These are phyloP conservation scores for Dovyalis caffra DNA, from an alignment of 345 rosid species.

Conservation along the genomic window DNA sequence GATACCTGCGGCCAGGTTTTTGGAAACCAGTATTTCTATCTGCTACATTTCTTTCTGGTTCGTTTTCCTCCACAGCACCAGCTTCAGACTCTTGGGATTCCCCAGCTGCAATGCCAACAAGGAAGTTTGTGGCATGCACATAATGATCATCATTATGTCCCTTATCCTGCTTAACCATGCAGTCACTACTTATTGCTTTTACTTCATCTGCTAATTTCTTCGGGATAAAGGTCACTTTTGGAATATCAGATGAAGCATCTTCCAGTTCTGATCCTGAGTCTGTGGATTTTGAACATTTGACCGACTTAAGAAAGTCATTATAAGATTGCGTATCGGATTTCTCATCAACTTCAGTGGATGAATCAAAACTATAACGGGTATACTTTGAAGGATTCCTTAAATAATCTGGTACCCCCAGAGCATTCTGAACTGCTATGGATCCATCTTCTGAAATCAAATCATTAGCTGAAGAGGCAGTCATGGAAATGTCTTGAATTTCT, in stretches of 20 bases:
- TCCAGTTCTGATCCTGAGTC: slow-evolving; percentile 28
- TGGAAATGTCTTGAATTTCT: slow-evolving; percentile 4
- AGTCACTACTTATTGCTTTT: slow-evolving; percentile 17
- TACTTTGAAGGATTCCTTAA: slow-evolving; percentile 74
- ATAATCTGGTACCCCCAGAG: slow-evolving; percentile 59
- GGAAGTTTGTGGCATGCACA: slow-evolving; percentile 16
- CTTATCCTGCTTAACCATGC: slow-evolving; percentile 25
- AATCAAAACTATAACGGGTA: slow-evolving; percentile 60
- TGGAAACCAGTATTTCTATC: slow-evolving; percentile 13
- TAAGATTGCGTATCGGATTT: slow-evolving; percentile 59
- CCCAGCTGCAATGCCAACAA: slow-evolving; percentile 43
- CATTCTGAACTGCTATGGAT: slow-evolving; percentile 16
- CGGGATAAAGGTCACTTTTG: slow-evolving; percentile 62
- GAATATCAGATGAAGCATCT: slow-evolving; percentile 36
- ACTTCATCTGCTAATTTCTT: slow-evolving; percentile 40
- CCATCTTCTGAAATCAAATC: slow-evolving; percentile 23
- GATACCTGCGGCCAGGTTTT: slow-evolving; percentile 42
- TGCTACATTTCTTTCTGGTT: background rate
- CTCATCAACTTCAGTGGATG: slow-evolving; percentile 54
- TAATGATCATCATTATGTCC: slow-evolving; percentile 15
- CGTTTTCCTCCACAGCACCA: slow-evolving; percentile 31
- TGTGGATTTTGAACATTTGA: slow-evolving; percentile 32
- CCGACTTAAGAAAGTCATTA: slow-evolving; percentile 52
- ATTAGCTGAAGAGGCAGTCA: slow-evolving; percentile 28
- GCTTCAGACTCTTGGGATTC: slow-evolving; percentile 36